A percentile compares a stretch with the other conserved stretches of the same genome.
Evolutionary conservation across 2,329 filamentous ascomycete genomes (phyloP).

Genomic region (Tolypocladium cylindrosporum): DNA sequence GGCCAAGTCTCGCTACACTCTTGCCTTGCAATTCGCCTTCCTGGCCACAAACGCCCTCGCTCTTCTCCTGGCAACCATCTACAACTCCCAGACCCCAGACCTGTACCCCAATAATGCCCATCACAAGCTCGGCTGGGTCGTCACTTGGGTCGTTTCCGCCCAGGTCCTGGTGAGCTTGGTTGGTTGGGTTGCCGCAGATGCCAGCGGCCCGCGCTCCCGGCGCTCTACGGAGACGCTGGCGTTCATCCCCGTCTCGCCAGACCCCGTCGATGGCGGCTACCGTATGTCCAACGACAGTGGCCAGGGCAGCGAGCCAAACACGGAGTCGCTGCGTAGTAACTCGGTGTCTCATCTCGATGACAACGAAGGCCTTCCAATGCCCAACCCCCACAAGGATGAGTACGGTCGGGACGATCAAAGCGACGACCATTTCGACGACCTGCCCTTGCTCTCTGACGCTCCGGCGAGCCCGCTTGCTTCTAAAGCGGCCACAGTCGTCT

Average conservation of each 20-base stretch:
- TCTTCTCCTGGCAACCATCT: conserved; percentile 55
- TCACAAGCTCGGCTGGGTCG: conserved; percentile 77
- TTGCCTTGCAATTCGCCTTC: conserved; percentile 61
- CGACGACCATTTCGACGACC: conserved; percentile 23
- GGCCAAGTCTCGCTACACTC: conserved; percentile 63
- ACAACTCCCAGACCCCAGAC: conserved; percentile 74
- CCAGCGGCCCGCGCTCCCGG: background rate
- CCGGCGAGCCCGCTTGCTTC: conserved; percentile 42
- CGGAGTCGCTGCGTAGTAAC: conserved; percentile 55
- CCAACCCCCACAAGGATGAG: conserved; percentile 30
- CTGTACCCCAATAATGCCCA: conserved; percentile 84
- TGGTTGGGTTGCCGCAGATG: conserved; percentile 39
- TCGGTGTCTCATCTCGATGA: conserved; percentile 51
- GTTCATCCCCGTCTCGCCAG: conserved; percentile 54
- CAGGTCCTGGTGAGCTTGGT: conserved; percentile 63
- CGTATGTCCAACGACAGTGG: conserved; percentile 63
- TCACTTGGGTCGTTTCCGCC: conserved; percentile 59
- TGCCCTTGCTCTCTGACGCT: conserved; percentile 14
- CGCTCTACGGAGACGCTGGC: conserved; percentile 37
- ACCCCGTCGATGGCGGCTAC: conserved; percentile 37
- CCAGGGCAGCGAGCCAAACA: conserved; percentile 62
- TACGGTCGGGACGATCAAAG: conserved; percentile 36
- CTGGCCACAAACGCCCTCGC: conserved; percentile 53
- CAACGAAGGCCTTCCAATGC: conserved; percentile 27
- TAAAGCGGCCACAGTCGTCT: conserved; percentile 45